Conservation (phyloP, 202 grass and related monocot genomes). For the Hordeum pubiflorum region DNA sequence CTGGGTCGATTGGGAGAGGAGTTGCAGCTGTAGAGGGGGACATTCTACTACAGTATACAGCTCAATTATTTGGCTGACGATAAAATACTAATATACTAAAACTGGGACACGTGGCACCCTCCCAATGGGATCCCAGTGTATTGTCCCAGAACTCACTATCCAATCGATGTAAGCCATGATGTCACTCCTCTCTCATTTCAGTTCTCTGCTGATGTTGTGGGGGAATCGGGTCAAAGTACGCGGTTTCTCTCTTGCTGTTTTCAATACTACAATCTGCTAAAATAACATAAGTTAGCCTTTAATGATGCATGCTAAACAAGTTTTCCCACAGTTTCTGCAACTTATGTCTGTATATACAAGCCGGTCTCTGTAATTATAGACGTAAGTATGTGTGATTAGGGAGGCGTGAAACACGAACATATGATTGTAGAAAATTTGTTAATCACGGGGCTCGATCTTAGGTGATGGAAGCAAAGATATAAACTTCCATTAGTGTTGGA, state of each 20-base stretch:
- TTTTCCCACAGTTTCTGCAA: neutral
- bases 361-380: neutral
- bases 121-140: neutral
- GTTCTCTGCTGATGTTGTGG: neutral
- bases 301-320: neutral
- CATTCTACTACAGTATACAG: neutral
- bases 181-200: neutral
- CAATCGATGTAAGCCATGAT: neutral
- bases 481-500: neutral
- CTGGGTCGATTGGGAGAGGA: neutral
- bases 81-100: neutral
- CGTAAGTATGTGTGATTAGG: neutral
- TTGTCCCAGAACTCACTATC: neutral
- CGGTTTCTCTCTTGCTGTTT: neutral
- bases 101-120: neutral
- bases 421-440: too few relatives aligned
- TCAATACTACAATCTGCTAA: too few relatives aligned
- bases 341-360: neutral
- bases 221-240: neutral
- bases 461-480: neutral
- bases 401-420: neutral
- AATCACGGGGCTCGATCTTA: neutral
- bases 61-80: neutral
- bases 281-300: neutral
- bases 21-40: neutral